Conservation (phyloP, 495 filamentous ascomycete species). For the Tuber aestivum region DNA sequence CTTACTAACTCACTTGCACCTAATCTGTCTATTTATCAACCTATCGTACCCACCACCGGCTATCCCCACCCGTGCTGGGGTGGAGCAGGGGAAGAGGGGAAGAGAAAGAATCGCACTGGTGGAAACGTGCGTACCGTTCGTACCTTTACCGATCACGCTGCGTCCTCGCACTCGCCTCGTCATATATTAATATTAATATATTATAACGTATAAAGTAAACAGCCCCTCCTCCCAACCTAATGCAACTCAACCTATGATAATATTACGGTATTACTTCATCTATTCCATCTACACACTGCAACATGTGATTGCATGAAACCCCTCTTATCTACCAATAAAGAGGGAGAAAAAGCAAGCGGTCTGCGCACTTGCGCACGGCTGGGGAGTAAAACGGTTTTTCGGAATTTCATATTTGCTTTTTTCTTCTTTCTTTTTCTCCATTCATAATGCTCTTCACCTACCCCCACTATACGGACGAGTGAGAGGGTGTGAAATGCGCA, state of each 20-base stretch:
- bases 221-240: no score
- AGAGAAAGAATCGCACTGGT: background rate
- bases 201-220: background rate
- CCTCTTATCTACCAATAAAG: background rate
- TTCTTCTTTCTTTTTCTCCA: no score
- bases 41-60: background rate
- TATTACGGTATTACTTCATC: background rate
- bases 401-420: background rate
- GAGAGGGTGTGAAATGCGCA: constrained; percentile 4
- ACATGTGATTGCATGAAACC: background rate
- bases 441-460: background rate
- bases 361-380: background rate
- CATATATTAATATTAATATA: background rate
- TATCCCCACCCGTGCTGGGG: background rate
- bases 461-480: background rate
- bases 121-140: background rate
- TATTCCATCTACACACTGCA: background rate
- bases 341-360: background rate
- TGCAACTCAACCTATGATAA: background rate
- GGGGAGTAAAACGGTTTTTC: background rate
- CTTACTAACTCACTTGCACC: background rate
- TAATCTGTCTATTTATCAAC: background rate
- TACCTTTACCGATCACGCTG: background rate
- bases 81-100: background rate
- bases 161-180: background rate